Conservation (phyloP, 306 rosid species). For the Senna siamea region DNA sequence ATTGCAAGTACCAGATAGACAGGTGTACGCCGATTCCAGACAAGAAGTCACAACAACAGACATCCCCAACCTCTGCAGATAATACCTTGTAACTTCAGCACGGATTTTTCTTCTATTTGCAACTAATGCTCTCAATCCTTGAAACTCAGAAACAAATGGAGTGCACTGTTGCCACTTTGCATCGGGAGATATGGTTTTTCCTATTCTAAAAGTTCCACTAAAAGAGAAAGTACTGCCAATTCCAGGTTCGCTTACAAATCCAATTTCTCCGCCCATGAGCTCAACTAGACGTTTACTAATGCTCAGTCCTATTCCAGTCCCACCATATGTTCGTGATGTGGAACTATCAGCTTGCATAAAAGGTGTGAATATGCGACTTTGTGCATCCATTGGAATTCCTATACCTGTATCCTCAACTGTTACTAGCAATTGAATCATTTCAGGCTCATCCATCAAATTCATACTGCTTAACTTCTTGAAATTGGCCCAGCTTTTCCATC, state of each 20-base stretch:
- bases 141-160: constrained; percentile 53
- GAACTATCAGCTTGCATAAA: constrained; percentile 99
- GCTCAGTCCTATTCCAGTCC: constrained; percentile 98
- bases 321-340: constrained; percentile 91
- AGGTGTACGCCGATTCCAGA: constrained; percentile 58
- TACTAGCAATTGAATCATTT: constrained; percentile 63
- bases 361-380: constrained; percentile 82
- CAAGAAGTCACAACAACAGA: constrained; percentile 61
- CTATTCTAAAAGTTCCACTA: constrained; percentile 72
- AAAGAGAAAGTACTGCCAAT: constrained; percentile 91
- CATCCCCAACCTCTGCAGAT: constrained; percentile 82
- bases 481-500: constrained; percentile 89
- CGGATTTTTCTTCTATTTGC: constrained; percentile 70
- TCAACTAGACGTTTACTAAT: constrained; percentile 86
- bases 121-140: constrained; percentile 73
- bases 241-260: constrained; percentile 85
- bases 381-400: constrained; percentile 87
- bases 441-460: constrained; percentile 50
- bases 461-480: constrained; percentile 52
- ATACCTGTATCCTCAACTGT: constrained; percentile 99
- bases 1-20: constrained; percentile 53
- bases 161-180: constrained; percentile 56
- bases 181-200: constrained; percentile 53
- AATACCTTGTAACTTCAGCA: constrained; percentile 82
- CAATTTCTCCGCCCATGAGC: constrained; percentile 97